Evolutionary conservation across 2,329 filamentous ascomycete species (phyloP), one percentile per base, ranked within the genome.

Genomic region (Curvularia sp.): DNA sequence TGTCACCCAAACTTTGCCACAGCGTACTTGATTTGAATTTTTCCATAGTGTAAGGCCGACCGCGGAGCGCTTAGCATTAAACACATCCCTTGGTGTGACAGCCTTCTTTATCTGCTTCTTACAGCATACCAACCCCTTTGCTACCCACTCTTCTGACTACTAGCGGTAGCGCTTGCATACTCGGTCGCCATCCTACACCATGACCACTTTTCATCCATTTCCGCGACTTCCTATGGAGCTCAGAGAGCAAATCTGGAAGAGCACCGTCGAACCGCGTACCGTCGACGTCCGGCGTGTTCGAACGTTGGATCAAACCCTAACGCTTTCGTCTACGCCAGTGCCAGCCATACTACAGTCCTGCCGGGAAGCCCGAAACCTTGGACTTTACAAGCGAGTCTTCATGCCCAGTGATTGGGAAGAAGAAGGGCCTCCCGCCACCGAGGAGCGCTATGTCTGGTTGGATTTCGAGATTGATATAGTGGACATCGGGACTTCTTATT

Each of bases 301-400:
- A 15, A 10, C 3, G 9, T 31, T 5, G 30, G 8, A 1, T 12
- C 30, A 31, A 26, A 38, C 18, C 53, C 9, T 22, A 7, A 46
- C 58, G 15, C 26, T 56, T 28, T 57, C 57, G 33, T 51, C 52
- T 20, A 60, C 57, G 13, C 53, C 44, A 13, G 18, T 61, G n/a
- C 61, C 57, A 20, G 54, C 47, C 8, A 38, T 13, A 26, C 51
- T 63, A 18, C 57, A 63, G 5, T 51, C 42, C 22, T 63, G 61
- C 43, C 35, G 55, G 15, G 61, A 60, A 53, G 57, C 57, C 28
- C 57, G 57, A 41, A 58, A 53, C 38, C 51, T 50, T 30, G 30
- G 55, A 24, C 31, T 57, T 1, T 61, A 63, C 26, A 1, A 58
- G 26, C 33, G 33, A 49, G 30, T 55, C 4, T 67, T 97, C 97